Evolutionary conservation across 176 grass and related monocot species (phyloP), one percentile per base, ranked within the genome.

Genomic region (Elymus sibiricus): DNA sequence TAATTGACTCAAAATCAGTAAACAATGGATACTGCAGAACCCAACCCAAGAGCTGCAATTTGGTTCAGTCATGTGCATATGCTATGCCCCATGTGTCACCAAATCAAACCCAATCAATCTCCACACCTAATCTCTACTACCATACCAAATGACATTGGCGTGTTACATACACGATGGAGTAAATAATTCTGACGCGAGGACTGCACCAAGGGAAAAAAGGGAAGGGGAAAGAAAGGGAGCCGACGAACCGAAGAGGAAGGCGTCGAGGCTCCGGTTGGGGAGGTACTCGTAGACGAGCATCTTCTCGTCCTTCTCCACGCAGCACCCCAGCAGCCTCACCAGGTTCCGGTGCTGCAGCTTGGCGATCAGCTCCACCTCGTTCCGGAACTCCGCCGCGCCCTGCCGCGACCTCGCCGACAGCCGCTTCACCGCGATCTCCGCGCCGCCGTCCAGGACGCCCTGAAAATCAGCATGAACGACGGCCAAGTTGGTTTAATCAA

Each of bases 321-420:
- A 98, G 79, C 87, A 95, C 53, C 95, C 93, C 80, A 98, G 82
- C 46, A 98, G 62, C 58, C 91, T 80, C 79, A 95, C 95, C 53
- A 98, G 83, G 83, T 98, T 98, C 82, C 95, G 66, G 86, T 98
- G 95, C 88, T 98, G 93, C 74, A 98, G 91, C 81, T 98, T 98
- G 61, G 95, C 95, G 84, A 98, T 95, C 82, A 90, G 82, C 82
- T 95, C 93, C 43, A 95, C 93, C 87, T 98, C 95, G 66, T 98
- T 98, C 76, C 89, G 42, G 82, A 98, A 89, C 80, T 89, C 92
- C 35, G 76, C 83, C 2, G 79, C 64, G 14, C 95, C 95, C 85
- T 98, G 95, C 79, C 89, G 82, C 0, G 95, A 98, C 76, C 77
- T 82, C 14, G 91, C 88, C 44, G 95, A 98, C 19, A 95, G 93